Evolutionary conservation across 495 filamentous ascomycete species (phyloP).

Genomic region (Podospora sp.): DNA sequence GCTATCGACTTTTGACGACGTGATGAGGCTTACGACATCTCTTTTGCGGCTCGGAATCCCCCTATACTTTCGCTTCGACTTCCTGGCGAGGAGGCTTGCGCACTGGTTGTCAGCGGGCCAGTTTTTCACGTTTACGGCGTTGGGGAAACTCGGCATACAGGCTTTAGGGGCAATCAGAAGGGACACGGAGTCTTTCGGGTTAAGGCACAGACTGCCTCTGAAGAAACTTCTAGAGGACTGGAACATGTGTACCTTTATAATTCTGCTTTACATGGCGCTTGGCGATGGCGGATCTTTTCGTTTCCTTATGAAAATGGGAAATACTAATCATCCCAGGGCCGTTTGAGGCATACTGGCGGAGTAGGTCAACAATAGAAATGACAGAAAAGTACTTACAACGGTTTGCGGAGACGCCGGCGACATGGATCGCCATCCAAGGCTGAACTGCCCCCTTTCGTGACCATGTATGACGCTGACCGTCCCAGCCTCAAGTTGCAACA

Average conservation of each 20-base stretch:
- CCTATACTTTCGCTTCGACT: slow-evolving; percentile 19
- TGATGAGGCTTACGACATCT: slow-evolving; percentile 30
- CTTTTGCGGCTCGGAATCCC: slow-evolving; percentile 12
- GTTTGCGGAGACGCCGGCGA: not conserved
- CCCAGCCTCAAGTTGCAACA: not conserved
- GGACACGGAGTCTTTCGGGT: not conserved
- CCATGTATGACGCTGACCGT: not conserved
- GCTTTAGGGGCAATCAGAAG: not conserved
- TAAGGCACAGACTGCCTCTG: not conserved
- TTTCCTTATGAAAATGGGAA: slow-evolving; percentile 21
- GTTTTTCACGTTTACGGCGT: slow-evolving; percentile 14
- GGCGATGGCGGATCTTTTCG: slow-evolving; percentile 17
- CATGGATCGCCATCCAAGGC: not conserved
- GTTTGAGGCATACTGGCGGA: not conserved
- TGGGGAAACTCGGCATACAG: slow-evolving; percentile 4
- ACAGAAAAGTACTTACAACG: not conserved
- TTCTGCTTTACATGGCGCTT: slow-evolving; percentile 18
- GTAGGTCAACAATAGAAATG: slow-evolving; percentile 20
- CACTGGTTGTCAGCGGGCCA: not conserved
- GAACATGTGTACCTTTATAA: slow-evolving; percentile 19
- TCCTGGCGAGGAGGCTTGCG: slow-evolving; percentile 11
- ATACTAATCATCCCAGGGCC: slow-evolving; percentile 18
- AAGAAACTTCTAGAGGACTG: slow-evolving; percentile 6
- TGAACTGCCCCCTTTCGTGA: not conserved
- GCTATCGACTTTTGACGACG: slow-evolving; percentile 25